Conservation (phyloP, 176 grass and related monocot genomes). For the Cenchrus americanus region DNA sequence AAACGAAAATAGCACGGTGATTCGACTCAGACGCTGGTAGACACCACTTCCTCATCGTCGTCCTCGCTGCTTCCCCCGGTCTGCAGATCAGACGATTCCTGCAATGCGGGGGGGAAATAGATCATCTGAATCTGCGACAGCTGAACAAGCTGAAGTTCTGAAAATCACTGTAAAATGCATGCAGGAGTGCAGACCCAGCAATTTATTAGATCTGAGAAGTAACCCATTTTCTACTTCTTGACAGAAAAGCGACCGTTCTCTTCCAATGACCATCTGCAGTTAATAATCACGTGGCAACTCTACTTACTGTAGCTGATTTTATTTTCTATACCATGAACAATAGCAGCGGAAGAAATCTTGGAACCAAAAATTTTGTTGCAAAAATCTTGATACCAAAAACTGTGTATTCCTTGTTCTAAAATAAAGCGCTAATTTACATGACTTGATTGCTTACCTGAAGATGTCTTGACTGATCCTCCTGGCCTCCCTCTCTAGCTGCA, state of each 20-base stretch:
- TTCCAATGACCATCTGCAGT: conserved; percentile 1
- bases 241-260: not conserved
- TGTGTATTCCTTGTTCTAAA: not conserved
- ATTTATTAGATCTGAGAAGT: not conserved
- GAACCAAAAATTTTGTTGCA: not conserved
- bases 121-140: not conserved
- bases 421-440: not conserved
- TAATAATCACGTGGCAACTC: not conserved
- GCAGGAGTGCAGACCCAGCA: not conserved
- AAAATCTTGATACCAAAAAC: not conserved
- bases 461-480: conserved; percentile 13
- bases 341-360: not conserved
- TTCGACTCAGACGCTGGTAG: conserved; percentile 25
- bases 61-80: not conserved
- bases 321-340: not conserved
- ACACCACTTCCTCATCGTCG: not conserved
- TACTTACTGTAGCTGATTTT: not conserved
- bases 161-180: not conserved
- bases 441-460: conserved; percentile 18
- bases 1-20: too few species aligned
- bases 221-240: not conserved
- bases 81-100: conserved; percentile 1
- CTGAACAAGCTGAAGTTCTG: not conserved
- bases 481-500: conserved; percentile 2
- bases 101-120: not conserved